A percentile compares a stretch with the other conserved stretches of the same genome.
Evolutionary conservation across 2,329 filamentous ascomycete genomes (phyloP).

Genomic region (Botrytis squamosa): DNA sequence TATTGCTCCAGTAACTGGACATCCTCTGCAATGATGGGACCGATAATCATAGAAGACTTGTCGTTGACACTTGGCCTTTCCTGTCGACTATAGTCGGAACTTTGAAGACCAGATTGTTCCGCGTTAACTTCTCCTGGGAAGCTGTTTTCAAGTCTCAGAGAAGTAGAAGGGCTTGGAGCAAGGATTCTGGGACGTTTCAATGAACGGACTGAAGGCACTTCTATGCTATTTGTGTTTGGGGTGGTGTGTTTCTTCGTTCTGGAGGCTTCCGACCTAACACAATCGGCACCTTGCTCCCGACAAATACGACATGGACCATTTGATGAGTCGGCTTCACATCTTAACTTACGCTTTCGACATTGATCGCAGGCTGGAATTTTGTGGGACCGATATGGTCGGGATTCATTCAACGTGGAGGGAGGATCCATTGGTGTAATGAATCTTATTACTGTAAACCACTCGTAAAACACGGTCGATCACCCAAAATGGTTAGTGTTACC

Average conservation of each 20-base stretch:
- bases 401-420: background rate
- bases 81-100: background rate
- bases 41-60: conserved; percentile 46
- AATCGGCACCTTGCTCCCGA: background rate
- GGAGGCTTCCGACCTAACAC: background rate
- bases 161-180: background rate
- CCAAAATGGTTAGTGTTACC: background rate
- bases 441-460: background rate
- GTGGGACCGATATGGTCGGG: background rate
- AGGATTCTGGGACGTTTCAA: background rate
- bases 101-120: background rate
- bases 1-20: conserved; percentile 61
- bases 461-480: background rate
- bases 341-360: conserved; percentile 8
- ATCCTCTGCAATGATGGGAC: conserved; percentile 58
- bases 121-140: background rate
- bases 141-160: background rate
- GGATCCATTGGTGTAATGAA: background rate
- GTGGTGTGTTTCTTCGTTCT: background rate
- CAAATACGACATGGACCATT: background rate
- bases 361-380: conserved; percentile 10
- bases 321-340: conserved; percentile 1
- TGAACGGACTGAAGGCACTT: background rate
- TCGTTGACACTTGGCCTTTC: background rate
- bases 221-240: background rate